phyloP scores from a whole-genome alignment of 768 basidiomycete genomes.

The Suillus brevipes region DNA sequence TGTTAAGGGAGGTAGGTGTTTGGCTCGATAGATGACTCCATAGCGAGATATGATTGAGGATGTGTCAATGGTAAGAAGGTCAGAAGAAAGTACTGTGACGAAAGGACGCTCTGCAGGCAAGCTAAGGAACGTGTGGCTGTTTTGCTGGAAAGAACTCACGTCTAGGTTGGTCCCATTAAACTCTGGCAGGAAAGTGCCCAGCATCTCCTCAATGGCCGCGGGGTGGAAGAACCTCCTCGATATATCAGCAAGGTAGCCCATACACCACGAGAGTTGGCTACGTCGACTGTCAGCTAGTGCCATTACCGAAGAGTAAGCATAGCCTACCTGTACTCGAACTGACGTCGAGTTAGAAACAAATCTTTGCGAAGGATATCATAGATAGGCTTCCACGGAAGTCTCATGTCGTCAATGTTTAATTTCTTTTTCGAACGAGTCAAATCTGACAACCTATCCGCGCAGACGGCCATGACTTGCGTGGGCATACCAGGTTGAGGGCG shows the following conservation, averaged over 20 bases:
- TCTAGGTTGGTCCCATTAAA: conserved; percentile 75
- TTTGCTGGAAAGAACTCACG: conserved; percentile 43
- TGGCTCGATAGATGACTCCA: too few species aligned
- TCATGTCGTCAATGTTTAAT: conserved; percentile 73
- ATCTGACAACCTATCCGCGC: conserved; percentile 59
- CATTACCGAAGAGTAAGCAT: conserved; percentile 1
- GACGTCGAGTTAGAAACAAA: conserved; percentile 72
- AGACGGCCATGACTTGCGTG: conserved; percentile 62
- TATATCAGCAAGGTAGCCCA: conserved; percentile 69
- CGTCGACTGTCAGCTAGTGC: neutral
- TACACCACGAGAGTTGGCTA: conserved; percentile 75
- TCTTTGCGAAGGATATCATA: conserved; percentile 70
- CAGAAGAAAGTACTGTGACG: conserved; percentile 82
- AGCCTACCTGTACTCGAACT: conserved; percentile 76
- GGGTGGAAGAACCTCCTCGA: conserved; percentile 87
- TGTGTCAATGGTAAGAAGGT: conserved; percentile 85
- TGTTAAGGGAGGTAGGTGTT: too few species aligned
- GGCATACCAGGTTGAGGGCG: conserved; percentile 86
- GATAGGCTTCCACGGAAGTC: conserved; percentile 81
- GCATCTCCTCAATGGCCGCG: conserved; percentile 83
- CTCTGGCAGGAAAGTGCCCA: conserved; percentile 78
- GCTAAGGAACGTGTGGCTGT: conserved; percentile 38
- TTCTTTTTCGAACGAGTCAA: conserved; percentile 72
- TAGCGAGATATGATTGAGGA: conserved; percentile 80
- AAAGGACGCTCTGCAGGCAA: conserved; percentile 75